Base-by-base conservation (phyloP, 306 rosid genomes). In the Pueraria montana region DNA sequence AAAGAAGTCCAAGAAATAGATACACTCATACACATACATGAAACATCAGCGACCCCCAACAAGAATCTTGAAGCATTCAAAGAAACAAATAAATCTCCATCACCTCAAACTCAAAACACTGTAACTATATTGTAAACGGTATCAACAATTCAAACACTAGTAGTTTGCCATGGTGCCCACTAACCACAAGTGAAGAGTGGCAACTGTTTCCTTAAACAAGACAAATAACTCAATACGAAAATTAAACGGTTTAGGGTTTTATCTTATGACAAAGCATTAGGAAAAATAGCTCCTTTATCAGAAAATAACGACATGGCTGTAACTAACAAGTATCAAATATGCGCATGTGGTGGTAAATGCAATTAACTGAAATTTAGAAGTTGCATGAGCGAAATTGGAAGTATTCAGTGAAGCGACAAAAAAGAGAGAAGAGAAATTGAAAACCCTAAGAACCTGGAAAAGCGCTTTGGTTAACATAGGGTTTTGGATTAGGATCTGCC, bases 401-500 rank as follows among this genome's bases (percentile, higher is more conserved):
- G 4, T 69, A 32, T 53, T 11, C 52, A 62, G 30, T 49, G 13
- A 72, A 43, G 56, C 13, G 23, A 12, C 2, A 6, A 40, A 84
- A 84, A 76, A 45, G 63, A 52, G 71, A 46, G 3, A 26, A 18
- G 46, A 2, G 17, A 48, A 20, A 18, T 4, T 8, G 27, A 40
- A 58, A 87, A 69, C 56, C 76, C 66, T 63, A 66, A 24, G 5
- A 62, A 96, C 99, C 98, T 96, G 99, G 72, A 96, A 96, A 76
- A 96, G 99, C 4, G 98, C 95, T 94, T 90, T 96, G 40, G 99
- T 96, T 48, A 96, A 84, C 42, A 80, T 83, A 18, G 99, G 98
- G 76, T 96, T 96, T 92, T 96, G 98, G 77, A 94, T 94, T 66
- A 96, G 97, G 76, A 96, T 96, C 80, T 89, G 96, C 77, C 93